Conservation (phyloP, 768 basidiomycete genomes). For the Lentinula sp. region DNA sequence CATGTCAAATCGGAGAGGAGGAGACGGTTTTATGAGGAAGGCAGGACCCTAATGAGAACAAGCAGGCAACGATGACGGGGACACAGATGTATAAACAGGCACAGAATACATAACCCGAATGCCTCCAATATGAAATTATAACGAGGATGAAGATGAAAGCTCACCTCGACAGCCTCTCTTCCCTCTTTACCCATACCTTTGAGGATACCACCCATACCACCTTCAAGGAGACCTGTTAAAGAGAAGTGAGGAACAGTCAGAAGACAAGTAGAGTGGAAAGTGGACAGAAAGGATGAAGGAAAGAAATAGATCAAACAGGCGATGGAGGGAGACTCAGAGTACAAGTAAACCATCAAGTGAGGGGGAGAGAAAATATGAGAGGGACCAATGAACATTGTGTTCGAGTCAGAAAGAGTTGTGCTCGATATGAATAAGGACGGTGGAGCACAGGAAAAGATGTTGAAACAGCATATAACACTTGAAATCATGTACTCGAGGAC, state of each 20-base stretch:
- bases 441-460: too few relatives aligned
- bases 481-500: too few relatives aligned
- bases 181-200: constrained; percentile 73
- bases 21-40: too few relatives aligned
- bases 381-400: neutral
- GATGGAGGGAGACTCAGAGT: neutral
- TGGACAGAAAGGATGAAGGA: neutral
- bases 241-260: neutral
- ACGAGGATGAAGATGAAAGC: constrained; percentile 18
- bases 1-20: too few relatives aligned
- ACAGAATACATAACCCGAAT: neutral
- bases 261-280: neutral
- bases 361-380: neutral
- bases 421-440: too few relatives aligned
- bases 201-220: constrained; percentile 22
- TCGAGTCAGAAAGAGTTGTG: too few relatives aligned
- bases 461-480: too few relatives aligned
- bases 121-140: neutral
- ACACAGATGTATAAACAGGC: neutral
- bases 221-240: neutral
- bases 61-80: too few relatives aligned
- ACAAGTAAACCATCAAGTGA: too few relatives aligned
- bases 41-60: neutral
- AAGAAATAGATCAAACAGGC: neutral
- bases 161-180: constrained; percentile 64